Evolutionary conservation across 2,329 filamentous ascomycete species (phyloP), one percentile per base, ranked within the genome.

Genomic region (Trichophyton rubrum): DNA sequence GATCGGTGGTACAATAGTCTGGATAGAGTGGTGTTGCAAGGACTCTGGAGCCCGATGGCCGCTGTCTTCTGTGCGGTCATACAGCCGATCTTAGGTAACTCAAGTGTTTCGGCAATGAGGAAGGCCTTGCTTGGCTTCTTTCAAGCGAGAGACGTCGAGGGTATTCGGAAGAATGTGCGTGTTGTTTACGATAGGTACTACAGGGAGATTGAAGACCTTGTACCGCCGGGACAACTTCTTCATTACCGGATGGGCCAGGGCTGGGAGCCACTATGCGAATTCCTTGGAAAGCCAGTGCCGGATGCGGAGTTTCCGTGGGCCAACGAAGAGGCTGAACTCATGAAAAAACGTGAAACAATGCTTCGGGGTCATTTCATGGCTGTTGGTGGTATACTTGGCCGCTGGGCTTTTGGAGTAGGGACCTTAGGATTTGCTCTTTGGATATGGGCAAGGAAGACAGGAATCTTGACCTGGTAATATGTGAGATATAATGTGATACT

Each of bases 1-100:
- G 78, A 87, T 70, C 81, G 81, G 41, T 87, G 85, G 82, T 77
- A 17, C 13, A 35, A 6, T 3, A 55, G 49, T 9, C 2, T 55
- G 15, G 49, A 55, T 35, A 24, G 27, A 11, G 30, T 55, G 4
- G 49, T 55, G 8, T 11, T 55, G 2, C n/a, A 33, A 13, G 49
- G 49, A 15, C 15, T 55, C 11, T 55, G 49, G 49, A 13, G 6
- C n/a, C 49, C 49, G 49, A n/a, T 55, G 15, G 3, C 49, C 7
- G 5, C 5, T n/a, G 7, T 55, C 13, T 55, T 55, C 30, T 13
- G 8, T n/a, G 8, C 3, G 3, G 4, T 24, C 49, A 27, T 55
- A 17, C 27, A 55, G 13, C 49, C 49, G 13, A 27, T 55, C 2
- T 15, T 33, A n/a, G 49, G 30, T 27, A 4, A 3, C 13, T 35